Percentiles rank a stretch among this genome's conserved stretches.
phyloP scores from a whole-genome alignment of 2,329 filamentous ascomycete genomes.

The Drechslerella coelobrocha region DNA sequence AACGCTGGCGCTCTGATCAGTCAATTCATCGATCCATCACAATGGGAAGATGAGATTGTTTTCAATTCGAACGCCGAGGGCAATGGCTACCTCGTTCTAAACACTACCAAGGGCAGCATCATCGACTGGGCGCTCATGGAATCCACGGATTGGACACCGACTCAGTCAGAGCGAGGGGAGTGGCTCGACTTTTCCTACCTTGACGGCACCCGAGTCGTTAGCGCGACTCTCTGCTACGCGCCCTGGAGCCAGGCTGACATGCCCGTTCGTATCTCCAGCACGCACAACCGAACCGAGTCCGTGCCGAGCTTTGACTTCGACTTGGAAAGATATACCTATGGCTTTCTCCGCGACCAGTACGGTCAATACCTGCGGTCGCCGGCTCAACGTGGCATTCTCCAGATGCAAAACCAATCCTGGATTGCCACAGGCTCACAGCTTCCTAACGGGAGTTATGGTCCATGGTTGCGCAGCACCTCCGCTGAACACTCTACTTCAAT shows the following conservation, averaged over 20 bases:
- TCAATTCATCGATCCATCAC: constrained; percentile 28
- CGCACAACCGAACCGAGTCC: constrained; percentile 20
- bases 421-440: too few species aligned
- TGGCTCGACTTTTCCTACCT: too few species aligned
- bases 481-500: too few species aligned
- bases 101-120: constrained; percentile 11
- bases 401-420: too few species aligned
- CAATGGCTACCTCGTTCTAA: constrained; percentile 14
- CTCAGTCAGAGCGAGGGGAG: background rate
- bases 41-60: too few species aligned
- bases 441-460: too few species aligned
- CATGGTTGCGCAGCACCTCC: too few species aligned
- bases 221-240: constrained; percentile 25
- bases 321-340: too few species aligned
- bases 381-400: too few species aligned
- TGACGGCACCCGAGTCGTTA: background rate
- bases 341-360: too few species aligned
- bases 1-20: constrained; percentile 24
- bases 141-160: constrained; percentile 8
- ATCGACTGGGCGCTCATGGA: constrained; percentile 26
- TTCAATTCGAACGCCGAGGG: constrained; percentile 20
- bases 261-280: constrained; percentile 20
- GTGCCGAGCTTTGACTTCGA: too few species aligned
- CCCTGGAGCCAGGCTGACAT: constrained; percentile 11
- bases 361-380: too few species aligned